Base-by-base conservation (phyloP, 1,284 basidiomycete genomes). In the Austroboletus niveus region DNA sequence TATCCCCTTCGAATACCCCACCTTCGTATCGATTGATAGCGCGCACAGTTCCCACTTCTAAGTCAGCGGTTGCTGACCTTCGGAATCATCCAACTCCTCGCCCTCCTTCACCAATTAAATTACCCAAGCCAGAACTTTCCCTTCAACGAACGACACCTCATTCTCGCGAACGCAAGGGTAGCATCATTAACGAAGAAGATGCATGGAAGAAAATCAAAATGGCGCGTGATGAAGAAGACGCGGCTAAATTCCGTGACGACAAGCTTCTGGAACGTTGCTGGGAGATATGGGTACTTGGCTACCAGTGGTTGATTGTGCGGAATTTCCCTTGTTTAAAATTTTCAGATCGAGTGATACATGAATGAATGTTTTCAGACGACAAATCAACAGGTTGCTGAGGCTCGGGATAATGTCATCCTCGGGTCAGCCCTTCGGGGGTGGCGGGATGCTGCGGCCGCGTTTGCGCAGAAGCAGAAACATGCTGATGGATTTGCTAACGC, bases 161-260 rank as follows among this genome's bases (percentile, higher is more conserved):
- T 52, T 60, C 42, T 40, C 61, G 53, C 51, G 73, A 78, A 55
- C 72, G 74, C 39, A 75, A 71, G 52, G 72, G 72, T 5, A 79
- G 74, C 54, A 71, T 75, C 22, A 68, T 82, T 22, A 82, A 87
- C 59, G 80, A 85, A 59, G 80, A 86, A 51, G 85, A 88, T 53
- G 84, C 85, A 0, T 92, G 88, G 85, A 82, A 82, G 56, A 85
- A 84, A 55, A 83, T 90, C 42, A 77, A 77, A 61, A 80, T 85
- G 74, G 75, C 78, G 43, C 78, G 81, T 55, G 82, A 89, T 59
- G 83, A 89, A 61, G 74, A 79, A 59, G 79, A 81, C 38, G 89
- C 89, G n/a, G 85, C 84, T 63, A 72, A 74, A 49, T 89, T 85
- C 66, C 73, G 84, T 47, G 72, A 80, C 34, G 80, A 84, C 48